Conservation (phyloP, 2,329 filamentous ascomycete species). For the Pseudophaeomoniella oleicola region DNA sequence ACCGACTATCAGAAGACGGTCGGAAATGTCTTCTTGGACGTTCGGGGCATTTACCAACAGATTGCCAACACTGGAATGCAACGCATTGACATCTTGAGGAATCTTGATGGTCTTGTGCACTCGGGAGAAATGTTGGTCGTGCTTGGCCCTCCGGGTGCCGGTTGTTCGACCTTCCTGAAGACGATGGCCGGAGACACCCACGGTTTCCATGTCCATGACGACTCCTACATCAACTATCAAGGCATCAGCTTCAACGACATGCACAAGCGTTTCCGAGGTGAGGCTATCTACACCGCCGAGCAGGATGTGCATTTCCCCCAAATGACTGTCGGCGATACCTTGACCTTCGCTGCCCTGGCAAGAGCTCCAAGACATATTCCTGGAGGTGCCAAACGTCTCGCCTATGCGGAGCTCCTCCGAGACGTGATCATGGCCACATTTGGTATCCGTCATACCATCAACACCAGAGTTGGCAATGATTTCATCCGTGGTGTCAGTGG, state of each 20-base stretch:
- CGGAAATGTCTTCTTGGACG: constrained; percentile 25
- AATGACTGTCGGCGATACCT: constrained; percentile 62
- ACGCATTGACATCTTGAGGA: constrained; percentile 45
- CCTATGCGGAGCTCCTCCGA: constrained; percentile 30
- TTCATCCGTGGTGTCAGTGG: constrained; percentile 40
- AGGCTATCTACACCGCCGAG: constrained; percentile 77
- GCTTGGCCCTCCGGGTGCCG: constrained; percentile 34
- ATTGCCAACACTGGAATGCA: constrained; percentile 16
- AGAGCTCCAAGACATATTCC: constrained; percentile 40
- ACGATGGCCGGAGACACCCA: constrained; percentile 68
- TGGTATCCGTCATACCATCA: constrained; percentile 28
- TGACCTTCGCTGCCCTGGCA: constrained; percentile 61
- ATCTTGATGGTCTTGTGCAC: constrained; percentile 49
- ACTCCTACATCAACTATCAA: constrained; percentile 68
- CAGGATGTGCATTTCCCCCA: constrained; percentile 70
- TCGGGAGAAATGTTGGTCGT: constrained; percentile 44
- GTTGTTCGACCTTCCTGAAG: constrained; percentile 69
- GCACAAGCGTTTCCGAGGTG: constrained; percentile 62
- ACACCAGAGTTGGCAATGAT: constrained; percentile 28
- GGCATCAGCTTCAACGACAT: constrained; percentile 56
- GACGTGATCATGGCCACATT: constrained; percentile 39
- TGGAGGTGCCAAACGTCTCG: constrained; percentile 25
- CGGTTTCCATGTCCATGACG: constrained; percentile 55
- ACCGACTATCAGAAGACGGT: constrained; percentile 26
- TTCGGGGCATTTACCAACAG: constrained; percentile 14